These are phyloP conservation scores for Podila minutissima DNA, from an alignment of 192 early-diverging fungal species.

Conservation along the genomic window DNA sequence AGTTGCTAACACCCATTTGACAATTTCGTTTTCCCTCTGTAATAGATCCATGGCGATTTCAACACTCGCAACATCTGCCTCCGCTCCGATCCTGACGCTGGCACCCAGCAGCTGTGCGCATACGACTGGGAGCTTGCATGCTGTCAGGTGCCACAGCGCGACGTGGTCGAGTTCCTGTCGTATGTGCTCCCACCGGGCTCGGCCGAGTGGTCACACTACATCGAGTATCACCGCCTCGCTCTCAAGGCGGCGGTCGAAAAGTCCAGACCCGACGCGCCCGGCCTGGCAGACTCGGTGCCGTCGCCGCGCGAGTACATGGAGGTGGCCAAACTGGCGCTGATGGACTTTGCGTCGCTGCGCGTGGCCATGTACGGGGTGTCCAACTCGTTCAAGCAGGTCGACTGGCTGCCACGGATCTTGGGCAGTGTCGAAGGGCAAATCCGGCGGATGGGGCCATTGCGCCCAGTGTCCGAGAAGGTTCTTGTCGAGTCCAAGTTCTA, in stretches of 20 bases:
- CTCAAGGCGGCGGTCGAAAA: constrained; percentile 22
- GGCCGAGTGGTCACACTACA: constrained; percentile 36
- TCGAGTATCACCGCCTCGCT: constrained; percentile 48
- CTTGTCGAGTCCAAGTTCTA: constrained; percentile 26
- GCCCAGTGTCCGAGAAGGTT: constrained; percentile 7
- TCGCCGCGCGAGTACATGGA: constrained; percentile 34
- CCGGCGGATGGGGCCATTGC: constrained; percentile 15
- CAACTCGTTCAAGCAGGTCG: constrained; percentile 39
- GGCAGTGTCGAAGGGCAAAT: constrained; percentile 28
- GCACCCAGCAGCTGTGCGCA: constrained; percentile 23
- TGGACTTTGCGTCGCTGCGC: constrained; percentile 44
- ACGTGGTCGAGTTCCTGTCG: constrained; percentile 47
- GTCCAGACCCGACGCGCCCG: too few relatives aligned
- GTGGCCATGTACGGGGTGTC: constrained; percentile 47
- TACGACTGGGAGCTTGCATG: constrained; percentile 51
- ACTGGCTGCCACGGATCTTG: constrained; percentile 38
- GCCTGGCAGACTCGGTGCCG: not conserved
- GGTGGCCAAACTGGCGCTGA: constrained; percentile 37
- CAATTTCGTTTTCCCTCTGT: not conserved
- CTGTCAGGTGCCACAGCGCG: constrained; percentile 43
- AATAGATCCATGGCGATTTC: constrained; percentile 44
- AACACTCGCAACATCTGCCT: constrained; percentile 50
- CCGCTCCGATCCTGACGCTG: constrained; percentile 20
- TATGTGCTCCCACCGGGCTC: constrained; percentile 50
- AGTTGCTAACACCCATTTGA: not conserved